Percentiles rank a stretch among this genome's conserved stretches.
Conservation (phyloP, 495 filamentous ascomycete species). For the Neurospora sp. region DNA sequence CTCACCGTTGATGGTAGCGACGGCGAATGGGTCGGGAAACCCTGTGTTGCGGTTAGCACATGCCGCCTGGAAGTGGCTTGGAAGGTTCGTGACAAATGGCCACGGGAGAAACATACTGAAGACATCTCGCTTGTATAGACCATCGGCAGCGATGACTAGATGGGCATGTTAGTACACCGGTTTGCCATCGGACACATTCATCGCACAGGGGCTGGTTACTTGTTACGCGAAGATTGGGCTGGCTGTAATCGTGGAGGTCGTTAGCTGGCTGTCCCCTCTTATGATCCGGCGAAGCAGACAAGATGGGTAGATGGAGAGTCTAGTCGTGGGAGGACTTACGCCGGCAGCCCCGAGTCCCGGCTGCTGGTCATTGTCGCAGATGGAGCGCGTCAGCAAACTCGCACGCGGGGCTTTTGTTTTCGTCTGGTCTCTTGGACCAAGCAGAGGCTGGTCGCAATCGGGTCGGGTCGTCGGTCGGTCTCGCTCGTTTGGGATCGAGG, state of each 20-base stretch:
- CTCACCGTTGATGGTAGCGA: constrained; percentile 91
- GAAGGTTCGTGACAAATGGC: constrained; percentile 10
- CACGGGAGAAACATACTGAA: constrained; percentile 57
- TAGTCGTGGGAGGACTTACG: constrained; percentile 15
- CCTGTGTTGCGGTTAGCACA: constrained; percentile 39
- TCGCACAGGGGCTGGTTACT: constrained; percentile 36
- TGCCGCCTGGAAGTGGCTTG: background rate
- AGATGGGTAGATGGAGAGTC: background rate
- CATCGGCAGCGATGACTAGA: constrained; percentile 93
- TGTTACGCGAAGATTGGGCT: constrained; percentile 55
- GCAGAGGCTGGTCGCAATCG: background rate
- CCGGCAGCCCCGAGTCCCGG: constrained; percentile 21
- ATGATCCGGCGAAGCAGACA: background rate
- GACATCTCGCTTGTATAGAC: constrained; percentile 97
- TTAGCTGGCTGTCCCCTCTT: constrained; percentile 10
- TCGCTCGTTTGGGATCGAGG: background rate
- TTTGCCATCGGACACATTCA: background rate
- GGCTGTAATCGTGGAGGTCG: constrained; percentile 21
- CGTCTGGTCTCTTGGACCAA: constrained; percentile 4
- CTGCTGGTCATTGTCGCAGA: constrained; percentile 20
- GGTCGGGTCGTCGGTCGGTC: background rate
- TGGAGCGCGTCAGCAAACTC: constrained; percentile 5
- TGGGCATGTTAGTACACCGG: constrained; percentile 9
- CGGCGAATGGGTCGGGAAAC: constrained; percentile 95
- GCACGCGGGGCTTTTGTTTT: constrained; percentile 4